phyloP scores from a whole-genome alignment of 2,329 filamentous ascomycete species.

The Aureobasidium sp. region DNA sequence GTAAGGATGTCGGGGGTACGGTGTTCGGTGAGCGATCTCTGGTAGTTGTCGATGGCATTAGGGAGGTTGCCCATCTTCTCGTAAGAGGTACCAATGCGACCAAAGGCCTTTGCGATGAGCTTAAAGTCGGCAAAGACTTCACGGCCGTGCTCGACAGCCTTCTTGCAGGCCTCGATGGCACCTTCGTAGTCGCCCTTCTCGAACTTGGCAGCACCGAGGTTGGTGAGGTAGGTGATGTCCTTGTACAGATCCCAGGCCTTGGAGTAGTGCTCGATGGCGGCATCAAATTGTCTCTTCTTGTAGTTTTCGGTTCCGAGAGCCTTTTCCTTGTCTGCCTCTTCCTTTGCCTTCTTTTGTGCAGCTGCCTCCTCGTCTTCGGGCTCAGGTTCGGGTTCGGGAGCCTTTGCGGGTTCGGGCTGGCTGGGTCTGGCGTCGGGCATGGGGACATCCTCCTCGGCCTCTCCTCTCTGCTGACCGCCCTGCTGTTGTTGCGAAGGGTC shows the following conservation, averaged over 20 bases:
- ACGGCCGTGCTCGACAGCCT: slow-evolving; percentile 85
- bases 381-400: slow-evolving; percentile 59
- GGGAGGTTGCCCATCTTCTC: slow-evolving; percentile 79
- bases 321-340: slow-evolving; percentile 90
- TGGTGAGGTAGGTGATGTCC: slow-evolving; percentile 97
- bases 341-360: slow-evolving; percentile 84
- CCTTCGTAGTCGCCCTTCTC: slow-evolving; percentile 93
- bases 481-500: slow-evolving; percentile 36
- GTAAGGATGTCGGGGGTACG: slow-evolving; percentile 87
- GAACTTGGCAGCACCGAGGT: slow-evolving; percentile 86
- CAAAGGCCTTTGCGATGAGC: slow-evolving; percentile 94
- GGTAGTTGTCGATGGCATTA: slow-evolving; percentile 80
- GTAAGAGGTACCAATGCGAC: slow-evolving; percentile 86
- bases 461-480: slow-evolving; percentile 29
- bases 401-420: slow-evolving; percentile 51
- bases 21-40: slow-evolving; percentile 92
- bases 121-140: slow-evolving; percentile 94
- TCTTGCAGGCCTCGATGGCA: slow-evolving; percentile 76
- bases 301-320: slow-evolving; percentile 87
- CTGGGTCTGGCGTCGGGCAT: slow-evolving; percentile 62
- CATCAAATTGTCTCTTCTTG: slow-evolving; percentile 97
- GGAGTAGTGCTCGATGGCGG: slow-evolving; percentile 86
- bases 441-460: slow-evolving; percentile 63
- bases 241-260: slow-evolving; percentile 94
- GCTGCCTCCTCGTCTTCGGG: slow-evolving; percentile 74